phyloP scores from a whole-genome alignment of 2,329 filamentous ascomycete species.

The Ascosphaera acerosa region DNA sequence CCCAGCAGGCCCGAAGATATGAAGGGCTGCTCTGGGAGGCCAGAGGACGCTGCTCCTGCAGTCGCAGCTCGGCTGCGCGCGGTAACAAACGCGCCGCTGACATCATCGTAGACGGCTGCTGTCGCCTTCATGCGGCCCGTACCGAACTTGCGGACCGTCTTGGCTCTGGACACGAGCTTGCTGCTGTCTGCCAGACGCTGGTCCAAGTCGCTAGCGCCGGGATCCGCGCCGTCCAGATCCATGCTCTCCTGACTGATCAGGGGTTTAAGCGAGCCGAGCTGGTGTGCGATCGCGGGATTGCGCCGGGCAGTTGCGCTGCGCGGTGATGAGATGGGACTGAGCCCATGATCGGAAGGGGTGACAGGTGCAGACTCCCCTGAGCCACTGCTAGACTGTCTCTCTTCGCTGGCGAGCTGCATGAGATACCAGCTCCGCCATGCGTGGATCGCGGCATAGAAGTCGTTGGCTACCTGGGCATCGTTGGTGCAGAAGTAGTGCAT shows the following conservation, averaged over 20 bases:
- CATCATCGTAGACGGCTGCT: slow-evolving; percentile 8
- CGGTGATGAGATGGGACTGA: slow-evolving; percentile 3
- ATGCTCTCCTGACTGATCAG: slow-evolving; percentile 32
- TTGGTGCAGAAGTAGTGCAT: slow-evolving; percentile 80
- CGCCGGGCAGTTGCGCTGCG: slow-evolving; percentile 23
- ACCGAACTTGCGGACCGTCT: neutral
- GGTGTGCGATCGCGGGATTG: slow-evolving; percentile 19
- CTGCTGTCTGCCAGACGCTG: neutral
- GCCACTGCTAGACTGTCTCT: slow-evolving; percentile 5
- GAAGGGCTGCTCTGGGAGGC: slow-evolving; percentile 11
- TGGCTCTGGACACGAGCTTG: neutral
- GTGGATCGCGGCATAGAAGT: slow-evolving; percentile 48
- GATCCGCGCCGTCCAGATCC: neutral
- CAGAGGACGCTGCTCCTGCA: neutral
- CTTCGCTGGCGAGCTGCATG: slow-evolving; percentile 39
- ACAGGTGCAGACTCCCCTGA: slow-evolving; percentile 3
- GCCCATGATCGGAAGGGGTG: slow-evolving; percentile 6
- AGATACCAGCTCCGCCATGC: slow-evolving; percentile 83
- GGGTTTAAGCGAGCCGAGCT: slow-evolving; percentile 41
- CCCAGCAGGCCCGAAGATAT: slow-evolving; percentile 15
- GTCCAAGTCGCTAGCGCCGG: neutral
- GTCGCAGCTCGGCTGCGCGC: neutral
- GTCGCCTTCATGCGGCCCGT: slow-evolving; percentile 6
- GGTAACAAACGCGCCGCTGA: neutral
- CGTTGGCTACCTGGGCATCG: slow-evolving; percentile 37